Evolutionary conservation across 345 rosid species (phyloP).

Genomic region (Abelmoschus esculentus): DNA sequence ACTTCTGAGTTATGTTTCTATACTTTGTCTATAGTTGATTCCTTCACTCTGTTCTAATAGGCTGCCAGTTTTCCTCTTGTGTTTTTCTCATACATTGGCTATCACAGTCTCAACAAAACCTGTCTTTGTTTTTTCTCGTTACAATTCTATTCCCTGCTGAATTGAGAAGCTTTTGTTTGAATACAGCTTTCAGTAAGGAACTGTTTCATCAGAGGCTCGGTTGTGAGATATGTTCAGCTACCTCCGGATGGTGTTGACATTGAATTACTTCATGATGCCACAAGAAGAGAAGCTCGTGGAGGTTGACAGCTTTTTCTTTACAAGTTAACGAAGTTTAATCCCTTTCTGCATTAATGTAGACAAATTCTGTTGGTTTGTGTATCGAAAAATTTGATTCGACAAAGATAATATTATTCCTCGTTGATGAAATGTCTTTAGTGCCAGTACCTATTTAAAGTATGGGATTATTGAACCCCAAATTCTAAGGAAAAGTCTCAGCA

Average conservation of each 20-base stretch:
- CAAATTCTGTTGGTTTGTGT: not conserved
- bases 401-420: not conserved
- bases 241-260: slow-evolving; percentile 97
- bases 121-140: not conserved
- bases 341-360: not conserved
- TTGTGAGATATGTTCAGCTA: slow-evolving; percentile 93
- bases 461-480: not conserved
- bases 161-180: slow-evolving; percentile 14
- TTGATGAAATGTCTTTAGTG: not conserved
- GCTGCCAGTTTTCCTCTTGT: not conserved
- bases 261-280: slow-evolving; percentile 95
- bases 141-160: not conserved
- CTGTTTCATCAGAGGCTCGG: slow-evolving; percentile 98
- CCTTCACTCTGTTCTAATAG: not conserved
- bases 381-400: not conserved
- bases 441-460: not conserved
- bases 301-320: slow-evolving; percentile 35
- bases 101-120: not conserved
- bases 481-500: not conserved
- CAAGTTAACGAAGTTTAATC: not conserved
- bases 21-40: not conserved
- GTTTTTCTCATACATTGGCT: not conserved
- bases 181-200: slow-evolving; percentile 95
- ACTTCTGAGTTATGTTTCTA: not conserved
- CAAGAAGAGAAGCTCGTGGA: slow-evolving; percentile 99